A percentile compares a stretch with the other conserved stretches of the same genome.
Evolutionary conservation across 2,329 filamentous ascomycete genomes (phyloP).

Genomic region (Beauveria sp.): DNA sequence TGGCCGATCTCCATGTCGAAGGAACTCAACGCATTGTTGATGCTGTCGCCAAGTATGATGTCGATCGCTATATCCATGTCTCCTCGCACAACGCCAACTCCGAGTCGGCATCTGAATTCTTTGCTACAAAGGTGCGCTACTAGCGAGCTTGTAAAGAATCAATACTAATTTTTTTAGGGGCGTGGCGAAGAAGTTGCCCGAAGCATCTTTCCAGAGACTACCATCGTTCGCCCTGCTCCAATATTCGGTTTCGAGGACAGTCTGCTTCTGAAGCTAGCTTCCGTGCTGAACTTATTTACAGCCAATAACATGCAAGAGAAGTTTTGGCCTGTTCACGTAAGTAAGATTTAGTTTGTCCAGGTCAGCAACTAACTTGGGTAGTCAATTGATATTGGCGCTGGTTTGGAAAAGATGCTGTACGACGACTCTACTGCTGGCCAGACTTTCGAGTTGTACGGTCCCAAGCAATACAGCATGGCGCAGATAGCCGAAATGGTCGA

Average conservation of each 20-base stretch:
- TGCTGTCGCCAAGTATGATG: conserved; percentile 93
- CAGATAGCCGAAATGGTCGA: conserved; percentile 86
- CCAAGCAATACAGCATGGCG: conserved; percentile 81
- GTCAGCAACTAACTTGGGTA: conserved; percentile 25
- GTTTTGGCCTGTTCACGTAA: conserved; percentile 84
- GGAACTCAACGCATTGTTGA: conserved; percentile 87
- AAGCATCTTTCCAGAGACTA: conserved; percentile 91
- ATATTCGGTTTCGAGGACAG: conserved; percentile 94
- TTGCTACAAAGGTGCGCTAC: conserved; percentile 66
- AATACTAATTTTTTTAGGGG: conserved; percentile 42
- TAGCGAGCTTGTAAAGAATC: background rate
- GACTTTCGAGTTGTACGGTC: conserved; percentile 91
- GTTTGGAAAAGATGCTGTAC: conserved; percentile 81
- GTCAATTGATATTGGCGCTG: conserved; percentile 84
- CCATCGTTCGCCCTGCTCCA: conserved; percentile 87
- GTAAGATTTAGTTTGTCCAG: conserved; percentile 17
- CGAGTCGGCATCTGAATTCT: conserved; percentile 81
- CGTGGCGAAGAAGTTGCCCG: conserved; percentile 77
- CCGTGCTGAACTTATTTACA: conserved; percentile 73
- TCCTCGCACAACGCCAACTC: conserved; percentile 87
- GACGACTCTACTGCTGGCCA: conserved; percentile 86
- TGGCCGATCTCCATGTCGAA: conserved; percentile 89
- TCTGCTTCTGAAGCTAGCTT: conserved; percentile 78
- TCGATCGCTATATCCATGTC: conserved; percentile 93
- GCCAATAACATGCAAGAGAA: conserved; percentile 90